phyloP scores from a whole-genome alignment of 2,329 filamentous ascomycete genomes.

The Penicillium sp. region DNA sequence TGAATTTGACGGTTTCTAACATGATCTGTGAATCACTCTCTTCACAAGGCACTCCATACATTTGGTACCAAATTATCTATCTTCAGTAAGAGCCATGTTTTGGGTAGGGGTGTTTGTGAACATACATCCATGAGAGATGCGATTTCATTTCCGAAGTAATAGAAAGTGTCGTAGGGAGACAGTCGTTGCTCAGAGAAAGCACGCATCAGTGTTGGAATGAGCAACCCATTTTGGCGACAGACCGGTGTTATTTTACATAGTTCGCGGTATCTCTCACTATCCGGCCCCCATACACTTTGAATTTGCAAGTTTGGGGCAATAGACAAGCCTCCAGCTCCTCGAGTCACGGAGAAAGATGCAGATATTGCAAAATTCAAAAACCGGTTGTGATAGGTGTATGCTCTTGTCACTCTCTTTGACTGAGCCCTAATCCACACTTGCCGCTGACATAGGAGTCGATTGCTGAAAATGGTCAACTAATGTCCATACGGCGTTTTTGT shows the following conservation, averaged over 20 bases:
- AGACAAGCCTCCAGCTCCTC: slow-evolving; percentile 11
- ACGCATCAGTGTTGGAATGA: not conserved
- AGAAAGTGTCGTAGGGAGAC: not conserved
- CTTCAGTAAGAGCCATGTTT: not conserved
- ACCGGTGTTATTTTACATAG: not conserved
- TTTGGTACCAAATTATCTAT: not conserved
- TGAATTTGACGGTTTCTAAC: not conserved
- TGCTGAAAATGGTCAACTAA: not conserved
- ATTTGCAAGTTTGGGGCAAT: slow-evolving; percentile 8
- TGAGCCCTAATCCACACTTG: not conserved
- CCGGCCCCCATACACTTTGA: not conserved
- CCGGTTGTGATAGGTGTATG: slow-evolving; percentile 4
- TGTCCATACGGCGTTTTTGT: not conserved
- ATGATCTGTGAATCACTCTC: not conserved
- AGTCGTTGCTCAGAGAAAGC: not conserved
- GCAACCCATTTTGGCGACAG: not conserved
- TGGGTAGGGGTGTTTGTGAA: not conserved
- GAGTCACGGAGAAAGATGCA: slow-evolving; percentile 4
- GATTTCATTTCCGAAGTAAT: accelerated
- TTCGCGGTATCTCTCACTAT: not conserved
- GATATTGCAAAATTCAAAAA: slow-evolving; percentile 9
- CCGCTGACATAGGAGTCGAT: not conserved
- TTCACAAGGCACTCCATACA: accelerated
- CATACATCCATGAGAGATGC: not conserved
- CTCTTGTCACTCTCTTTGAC: not conserved